Base-by-base conservation (phyloP, 768 basidiomycete genomes). In the button mushroom (Agaricus bisporus) region DNA sequence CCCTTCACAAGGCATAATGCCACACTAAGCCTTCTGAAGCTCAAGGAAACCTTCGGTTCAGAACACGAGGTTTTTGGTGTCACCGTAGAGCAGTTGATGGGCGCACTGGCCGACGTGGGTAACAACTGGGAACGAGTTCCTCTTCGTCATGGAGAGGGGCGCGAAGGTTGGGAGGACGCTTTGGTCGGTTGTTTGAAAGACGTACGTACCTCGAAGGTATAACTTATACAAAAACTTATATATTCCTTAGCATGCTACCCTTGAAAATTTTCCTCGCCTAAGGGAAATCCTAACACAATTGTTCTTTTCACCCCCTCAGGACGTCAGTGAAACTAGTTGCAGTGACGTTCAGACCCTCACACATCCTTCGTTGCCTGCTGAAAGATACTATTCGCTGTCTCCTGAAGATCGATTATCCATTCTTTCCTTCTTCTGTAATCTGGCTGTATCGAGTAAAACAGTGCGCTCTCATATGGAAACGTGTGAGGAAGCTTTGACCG, bases 101-200 rank as follows among this genome's bases (percentile, higher is more conserved):
- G 73, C 38, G 83, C 83, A 22, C 83, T 89, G 80, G 83, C 85
- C 35, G 88, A 89, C 57, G 74, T 85, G 37, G 90, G 88, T n/a
- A 88, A 88, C 63, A 88, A 85, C 63, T 93, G 91, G 89, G 86
- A 91, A 70, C 80, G 85, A 48, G 78, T 88, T 3, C 85, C 87
- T 25, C 68, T 91, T 57, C 78, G 86, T 39, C 78, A 80, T 60
- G 72, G 76, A 37, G 92, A 95, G 61, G 79, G 82, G 22, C 81
- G 93, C 41, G 80, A 83, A 60, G 87, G 89, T 11, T 98, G 95
- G 95, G 92, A 97, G 68, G 91, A 93, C 59, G 87, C 91, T 14
- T 75, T 97, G 18, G 74, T 94, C 29, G 92, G 91, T 41, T 88
- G 92, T 62, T 70, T 95, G 59, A 90, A 90, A 75, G 87, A 95